Percentiles rank a stretch among this genome's conserved stretches.
Conservation (phyloP, 257 asterid species). For the Scutellaria galericulata region DNA sequence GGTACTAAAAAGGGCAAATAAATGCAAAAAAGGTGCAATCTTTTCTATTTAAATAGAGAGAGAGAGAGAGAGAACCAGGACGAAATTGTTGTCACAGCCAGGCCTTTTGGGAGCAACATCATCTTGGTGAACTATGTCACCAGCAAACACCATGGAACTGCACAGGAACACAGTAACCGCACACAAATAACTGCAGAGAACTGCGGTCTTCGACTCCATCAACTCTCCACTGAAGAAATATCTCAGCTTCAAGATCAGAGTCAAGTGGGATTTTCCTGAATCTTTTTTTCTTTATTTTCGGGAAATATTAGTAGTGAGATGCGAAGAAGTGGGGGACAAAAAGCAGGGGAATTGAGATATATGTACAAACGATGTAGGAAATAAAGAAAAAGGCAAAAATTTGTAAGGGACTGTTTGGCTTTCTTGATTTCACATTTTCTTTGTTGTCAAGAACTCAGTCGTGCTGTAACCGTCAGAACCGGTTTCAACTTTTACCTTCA, state of each 20-base stretch:
- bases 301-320: conserved; percentile 27
- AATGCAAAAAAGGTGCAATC: conserved; percentile 13
- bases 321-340: conserved; percentile 36
- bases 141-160: conserved; percentile 58
- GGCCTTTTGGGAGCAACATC: conserved; percentile 78
- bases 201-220: conserved; percentile 55
- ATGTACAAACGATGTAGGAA: conserved; percentile 30
- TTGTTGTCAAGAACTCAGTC: conserved; percentile 29
- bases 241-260: conserved; percentile 39
- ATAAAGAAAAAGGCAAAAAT: conserved; percentile 30
- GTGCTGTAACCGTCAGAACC: conserved; percentile 42
- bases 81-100: conserved; percentile 85
- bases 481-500: conserved; percentile 18
- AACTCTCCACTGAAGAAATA: conserved; percentile 22
- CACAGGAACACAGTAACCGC: conserved; percentile 45
- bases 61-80: conserved; percentile 53
- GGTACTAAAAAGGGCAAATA: background rate
- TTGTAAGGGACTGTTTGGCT: conserved; percentile 47
- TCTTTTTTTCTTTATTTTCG: conserved; percentile 17
- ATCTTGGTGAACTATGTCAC: conserved; percentile 90
- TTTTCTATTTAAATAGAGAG: conserved; percentile 19
- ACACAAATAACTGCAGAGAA: conserved; percentile 42
- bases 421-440: conserved; percentile 10
- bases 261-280: conserved; percentile 28
- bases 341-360: conserved; percentile 40